Evolutionary conservation across 2,329 filamentous ascomycete genomes (phyloP), one percentile per base, ranked within the genome.

Genomic region (Cladophialophora immunda): DNA sequence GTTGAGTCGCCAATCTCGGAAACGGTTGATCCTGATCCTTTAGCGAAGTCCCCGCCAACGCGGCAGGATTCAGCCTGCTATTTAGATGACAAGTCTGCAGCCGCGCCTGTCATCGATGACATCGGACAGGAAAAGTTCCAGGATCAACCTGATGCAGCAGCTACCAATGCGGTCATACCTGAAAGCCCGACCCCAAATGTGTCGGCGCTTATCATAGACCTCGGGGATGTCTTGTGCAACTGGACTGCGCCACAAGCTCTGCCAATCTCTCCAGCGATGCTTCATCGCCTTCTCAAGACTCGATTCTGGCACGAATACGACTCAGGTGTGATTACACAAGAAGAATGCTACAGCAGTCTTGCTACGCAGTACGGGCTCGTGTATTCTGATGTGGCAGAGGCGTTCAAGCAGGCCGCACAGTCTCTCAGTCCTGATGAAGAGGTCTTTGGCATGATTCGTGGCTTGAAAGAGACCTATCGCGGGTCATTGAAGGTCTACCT

Each of bases 231-330:
- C 13, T 41, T 62, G 19, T 55, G 50, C 34, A 62, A 62, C 38
- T 62, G 60, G 60, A 62, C 60, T 5, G 60, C 60, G 13, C 60
- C 52, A 32, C 25, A 30, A 50, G 38, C 60, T 9, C 25, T 62
- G 36, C 50, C 60, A 22, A 32, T 62, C 25, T 52, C 60, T 7
- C 52, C 60, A 8, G 60, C 60, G 11, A 62, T 62, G 60, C 27
- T 62, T 17, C 60, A 62, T 11, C 50, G 60, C 1, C 55, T 62
- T n/a, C 60, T 52, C 50, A 62, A 62, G 47, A 62, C 60, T 19
- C 60, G 52, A 1, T 56, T 62, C 17, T 62, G 60, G 60, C 55
- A 62, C 22, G 60, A 62, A 32, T 62, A 62, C 27, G 60, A 62
- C 34, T 53, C 55, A 29, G 60, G 60, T 25, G 27, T 55, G 15